Conservation (phyloP, 495 filamentous ascomycete species). For the Penicillium turbatum region DNA sequence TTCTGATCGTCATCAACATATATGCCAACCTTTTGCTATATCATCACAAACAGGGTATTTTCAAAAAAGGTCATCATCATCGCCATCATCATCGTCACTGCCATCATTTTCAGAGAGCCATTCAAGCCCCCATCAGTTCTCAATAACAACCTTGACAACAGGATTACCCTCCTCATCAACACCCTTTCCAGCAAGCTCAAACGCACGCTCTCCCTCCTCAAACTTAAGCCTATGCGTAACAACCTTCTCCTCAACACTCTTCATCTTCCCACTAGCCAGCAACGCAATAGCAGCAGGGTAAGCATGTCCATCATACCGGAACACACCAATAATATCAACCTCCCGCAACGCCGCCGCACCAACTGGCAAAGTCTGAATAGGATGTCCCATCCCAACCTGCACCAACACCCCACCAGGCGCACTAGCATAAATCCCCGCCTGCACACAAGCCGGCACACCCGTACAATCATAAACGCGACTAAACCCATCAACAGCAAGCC, state of each 20-base stretch:
- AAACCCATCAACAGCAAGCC: conserved; percentile 48
- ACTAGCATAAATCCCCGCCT: conserved; percentile 80
- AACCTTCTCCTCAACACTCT: conserved; percentile 51
- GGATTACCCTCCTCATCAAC: conserved; percentile 71
- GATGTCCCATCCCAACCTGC: conserved; percentile 92
- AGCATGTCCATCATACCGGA: conserved; percentile 77
- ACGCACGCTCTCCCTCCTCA: conserved; percentile 63
- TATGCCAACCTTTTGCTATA: conserved; percentile 3
- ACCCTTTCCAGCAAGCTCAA: conserved; percentile 75
- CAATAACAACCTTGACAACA: conserved; percentile 84
- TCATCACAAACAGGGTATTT: conserved; percentile 25
- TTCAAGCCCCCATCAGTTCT: conserved; percentile 22
- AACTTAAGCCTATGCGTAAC: conserved; percentile 76
- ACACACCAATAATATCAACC: conserved; percentile 89
- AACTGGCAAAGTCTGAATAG: conserved; percentile 80
- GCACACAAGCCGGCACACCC: conserved; percentile 79
- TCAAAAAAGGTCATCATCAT: conserved; percentile 8
- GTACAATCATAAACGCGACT: conserved; percentile 88
- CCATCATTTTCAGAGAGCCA: conserved; percentile 6
- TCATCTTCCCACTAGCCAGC: conserved; percentile 56
- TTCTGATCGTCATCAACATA: neutral
- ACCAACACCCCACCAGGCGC: conserved; percentile 75
- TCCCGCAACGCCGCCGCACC: conserved; percentile 81
- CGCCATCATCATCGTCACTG: conserved; percentile 15
- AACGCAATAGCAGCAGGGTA: conserved; percentile 79